phyloP scores from a whole-genome alignment of 352 stramenopile genomes.

The Plasmopara muralis region DNA sequence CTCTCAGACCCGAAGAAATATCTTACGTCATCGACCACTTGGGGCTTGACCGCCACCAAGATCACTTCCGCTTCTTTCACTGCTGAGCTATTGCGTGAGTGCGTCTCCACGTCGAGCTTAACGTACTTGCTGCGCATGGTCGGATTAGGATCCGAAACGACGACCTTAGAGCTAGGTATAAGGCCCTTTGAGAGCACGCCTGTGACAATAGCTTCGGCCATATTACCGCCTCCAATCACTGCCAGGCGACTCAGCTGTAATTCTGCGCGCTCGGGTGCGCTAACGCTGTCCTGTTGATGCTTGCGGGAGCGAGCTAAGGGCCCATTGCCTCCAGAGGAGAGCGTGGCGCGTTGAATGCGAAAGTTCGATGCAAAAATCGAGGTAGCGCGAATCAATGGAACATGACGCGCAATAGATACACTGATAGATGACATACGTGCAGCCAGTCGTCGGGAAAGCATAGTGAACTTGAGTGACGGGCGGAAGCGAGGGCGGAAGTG shows the following conservation, averaged over 20 bases:
- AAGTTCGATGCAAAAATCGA: neutral
- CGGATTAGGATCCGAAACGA: slow-evolving; percentile 78
- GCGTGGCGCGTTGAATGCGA: neutral
- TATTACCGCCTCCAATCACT: slow-evolving; percentile 86
- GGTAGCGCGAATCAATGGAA: slow-evolving; percentile 5
- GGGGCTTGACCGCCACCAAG: slow-evolving; percentile 92
- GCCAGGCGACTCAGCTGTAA: slow-evolving; percentile 52
- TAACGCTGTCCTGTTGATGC: slow-evolving; percentile 5
- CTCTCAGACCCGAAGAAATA: neutral
- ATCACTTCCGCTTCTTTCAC: slow-evolving; percentile 86
- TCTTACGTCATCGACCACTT: slow-evolving; percentile 86
- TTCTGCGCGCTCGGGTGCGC: slow-evolving; percentile 4
- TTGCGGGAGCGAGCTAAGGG: slow-evolving; percentile 22
- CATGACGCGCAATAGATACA: slow-evolving; percentile 3
- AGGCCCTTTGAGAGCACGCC: slow-evolving; percentile 67
- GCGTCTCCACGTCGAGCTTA: slow-evolving; percentile 46
- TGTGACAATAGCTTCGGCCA: slow-evolving; percentile 85
- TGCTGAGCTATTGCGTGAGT: slow-evolving; percentile 50
- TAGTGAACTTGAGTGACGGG: too few species aligned
- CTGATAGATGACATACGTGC: slow-evolving; percentile 4
- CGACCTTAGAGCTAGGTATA: slow-evolving; percentile 51
- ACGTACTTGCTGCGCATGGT: slow-evolving; percentile 60
- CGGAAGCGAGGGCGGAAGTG: slow-evolving; percentile 7
- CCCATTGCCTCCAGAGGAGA: slow-evolving; percentile 16
- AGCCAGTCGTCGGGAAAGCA: neutral